These are phyloP conservation scores for Dovyalis caffra DNA, from an alignment of 345 rosid species.

Conservation along the genomic window DNA sequence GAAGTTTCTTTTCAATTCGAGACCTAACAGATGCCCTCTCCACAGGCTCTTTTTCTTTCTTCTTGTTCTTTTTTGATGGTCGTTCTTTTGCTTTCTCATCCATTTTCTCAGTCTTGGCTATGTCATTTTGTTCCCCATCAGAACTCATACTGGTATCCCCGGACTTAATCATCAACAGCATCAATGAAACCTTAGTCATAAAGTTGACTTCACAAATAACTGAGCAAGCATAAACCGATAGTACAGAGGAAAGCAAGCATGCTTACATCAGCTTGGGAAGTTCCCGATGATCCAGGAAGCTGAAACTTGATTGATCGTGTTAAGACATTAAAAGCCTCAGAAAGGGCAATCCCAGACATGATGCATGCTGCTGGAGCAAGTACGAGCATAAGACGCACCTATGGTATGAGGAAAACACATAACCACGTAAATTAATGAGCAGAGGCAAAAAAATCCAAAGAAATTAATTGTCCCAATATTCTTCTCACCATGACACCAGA, in stretches of 20 bases:
- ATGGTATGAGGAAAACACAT: conserved; percentile 25
- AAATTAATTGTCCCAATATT: conserved; percentile 7
- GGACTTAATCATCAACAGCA: conserved; percentile 53
- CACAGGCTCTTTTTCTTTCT: conserved; percentile 59
- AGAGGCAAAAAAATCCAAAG: background rate
- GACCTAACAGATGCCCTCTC: conserved; percentile 49
- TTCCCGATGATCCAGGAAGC: conserved; percentile 44
- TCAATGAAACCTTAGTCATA: conserved; percentile 17
- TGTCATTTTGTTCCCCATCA: conserved; percentile 36
- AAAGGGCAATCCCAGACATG: conserved; percentile 96
- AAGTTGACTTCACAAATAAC: conserved; percentile 9
- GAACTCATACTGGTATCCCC: conserved; percentile 51
- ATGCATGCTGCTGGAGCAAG: conserved; percentile 99
- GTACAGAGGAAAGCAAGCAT: conserved; percentile 17
- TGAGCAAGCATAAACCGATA: conserved; percentile 11
- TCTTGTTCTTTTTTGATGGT: conserved; percentile 60
- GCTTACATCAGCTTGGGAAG: conserved; percentile 57
- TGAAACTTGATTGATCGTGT: conserved; percentile 92
- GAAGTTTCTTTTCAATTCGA: conserved; percentile 62
- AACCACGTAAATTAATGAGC: background rate
- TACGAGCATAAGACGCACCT: conserved; percentile 99
- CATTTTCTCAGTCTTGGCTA: conserved; percentile 44
- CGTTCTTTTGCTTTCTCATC: conserved; percentile 56
- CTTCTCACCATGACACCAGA: conserved; percentile 98
- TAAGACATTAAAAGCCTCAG: conserved; percentile 91